phyloP scores from a whole-genome alignment of 2,329 filamentous ascomycete genomes.

The Ophiostoma sp. region DNA sequence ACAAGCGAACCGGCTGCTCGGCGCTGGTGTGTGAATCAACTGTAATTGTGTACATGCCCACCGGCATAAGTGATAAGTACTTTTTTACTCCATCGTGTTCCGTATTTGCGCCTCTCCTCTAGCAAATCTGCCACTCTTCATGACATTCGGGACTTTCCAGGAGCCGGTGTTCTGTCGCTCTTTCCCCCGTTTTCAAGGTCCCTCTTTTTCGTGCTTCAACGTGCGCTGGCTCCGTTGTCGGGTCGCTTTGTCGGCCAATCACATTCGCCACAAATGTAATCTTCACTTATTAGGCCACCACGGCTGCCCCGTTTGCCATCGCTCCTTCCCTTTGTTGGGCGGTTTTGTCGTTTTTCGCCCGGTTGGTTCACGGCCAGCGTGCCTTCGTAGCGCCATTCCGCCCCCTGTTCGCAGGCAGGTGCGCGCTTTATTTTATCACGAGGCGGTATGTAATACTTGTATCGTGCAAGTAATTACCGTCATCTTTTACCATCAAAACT shows the following conservation, averaged over 20 bases:
- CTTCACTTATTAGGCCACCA: neutral
- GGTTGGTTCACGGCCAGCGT: neutral
- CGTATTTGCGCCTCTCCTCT: neutral
- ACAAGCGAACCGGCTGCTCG: constrained; percentile 10
- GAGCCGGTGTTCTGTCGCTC: neutral
- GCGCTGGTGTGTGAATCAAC: neutral
- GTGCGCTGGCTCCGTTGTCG: constrained; percentile 20
- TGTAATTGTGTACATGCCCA: neutral
- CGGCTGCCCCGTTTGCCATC: constrained; percentile 11
- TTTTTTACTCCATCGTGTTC: neutral
- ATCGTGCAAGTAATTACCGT: neutral
- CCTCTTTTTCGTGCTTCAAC: neutral
- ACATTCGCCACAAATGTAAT: constrained; percentile 21
- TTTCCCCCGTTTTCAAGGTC: neutral
- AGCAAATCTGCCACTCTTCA: neutral
- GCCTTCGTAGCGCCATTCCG: neutral
- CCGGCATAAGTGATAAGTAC: neutral
- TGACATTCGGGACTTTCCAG: neutral
- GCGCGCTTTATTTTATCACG: no score
- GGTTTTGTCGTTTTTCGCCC: neutral
- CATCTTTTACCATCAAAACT: neutral
- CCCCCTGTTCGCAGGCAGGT: no score
- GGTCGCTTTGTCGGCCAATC: constrained; percentile 19
- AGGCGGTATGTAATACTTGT: no score
- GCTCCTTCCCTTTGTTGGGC: constrained; percentile 1